These are phyloP conservation scores for Tetrahymena thermophila DNA, from an alignment of 73 alveolate genomes.

Conservation along the genomic window DNA sequence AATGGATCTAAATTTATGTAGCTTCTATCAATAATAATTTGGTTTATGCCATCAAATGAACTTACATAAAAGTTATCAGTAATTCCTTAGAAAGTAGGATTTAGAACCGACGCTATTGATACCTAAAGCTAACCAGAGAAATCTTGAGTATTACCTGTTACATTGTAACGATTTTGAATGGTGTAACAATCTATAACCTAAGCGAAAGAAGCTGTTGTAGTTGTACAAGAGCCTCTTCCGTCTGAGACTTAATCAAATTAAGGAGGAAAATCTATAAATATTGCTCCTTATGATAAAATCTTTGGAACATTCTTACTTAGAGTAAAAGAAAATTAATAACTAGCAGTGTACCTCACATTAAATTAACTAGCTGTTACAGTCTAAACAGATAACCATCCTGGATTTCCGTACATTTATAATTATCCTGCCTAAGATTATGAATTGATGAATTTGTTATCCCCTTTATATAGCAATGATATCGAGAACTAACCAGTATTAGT, in stretches of 20 bases:
- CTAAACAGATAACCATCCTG: conserved; percentile 39
- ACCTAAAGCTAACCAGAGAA: conserved; percentile 11
- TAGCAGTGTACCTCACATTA: conserved; percentile 33
- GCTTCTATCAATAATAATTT: conserved; percentile 27
- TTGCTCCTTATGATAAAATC: conserved; percentile 12
- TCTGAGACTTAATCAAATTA: conserved; percentile 24
- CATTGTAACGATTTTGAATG: conserved; percentile 7
- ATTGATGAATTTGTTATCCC: conserved; percentile 1
- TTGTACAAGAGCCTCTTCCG: conserved; percentile 22
- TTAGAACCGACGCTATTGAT: neutral
- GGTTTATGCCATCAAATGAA: neutral
- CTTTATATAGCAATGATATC: neutral
- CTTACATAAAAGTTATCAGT: neutral
- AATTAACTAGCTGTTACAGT: neutral
- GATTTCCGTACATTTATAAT: conserved; percentile 14
- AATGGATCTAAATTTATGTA: conserved; percentile 48
- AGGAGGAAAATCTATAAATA: conserved; percentile 34
- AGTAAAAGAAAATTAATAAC: conserved; percentile 7
- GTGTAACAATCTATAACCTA: conserved; percentile 5
- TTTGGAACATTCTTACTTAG: conserved; percentile 18
- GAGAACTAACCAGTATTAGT: conserved; percentile 14
- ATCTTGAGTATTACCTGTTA: conserved; percentile 22
- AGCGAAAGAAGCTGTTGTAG: conserved; percentile 31
- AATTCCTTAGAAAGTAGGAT: neutral
- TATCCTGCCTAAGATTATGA: conserved; percentile 17